A percentile compares a stretch with the other conserved stretches of the same genome.
Conservation (phyloP, 345 rosid genomes). For the Raphanus raphanistrum region DNA sequence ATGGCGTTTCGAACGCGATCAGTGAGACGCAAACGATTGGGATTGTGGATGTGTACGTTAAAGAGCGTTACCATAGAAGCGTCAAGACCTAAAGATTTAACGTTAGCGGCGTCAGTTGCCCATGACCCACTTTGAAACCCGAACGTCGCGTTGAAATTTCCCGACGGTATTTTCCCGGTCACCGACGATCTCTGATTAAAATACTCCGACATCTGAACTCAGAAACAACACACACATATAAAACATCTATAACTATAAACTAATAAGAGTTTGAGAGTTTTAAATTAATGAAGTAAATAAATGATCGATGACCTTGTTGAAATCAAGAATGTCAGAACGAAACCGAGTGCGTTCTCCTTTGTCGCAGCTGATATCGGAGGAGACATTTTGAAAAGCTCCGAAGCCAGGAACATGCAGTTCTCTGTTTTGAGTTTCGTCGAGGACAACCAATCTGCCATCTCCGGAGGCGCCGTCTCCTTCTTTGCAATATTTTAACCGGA, state of each 20-base stretch:
- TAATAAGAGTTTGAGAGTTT: neutral
- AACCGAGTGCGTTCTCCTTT: conserved; percentile 84
- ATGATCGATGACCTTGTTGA: conserved; percentile 55
- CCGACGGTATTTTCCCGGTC: conserved; percentile 83
- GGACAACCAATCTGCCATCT: conserved; percentile 54
- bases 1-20: conserved; percentile 65
- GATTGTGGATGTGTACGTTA: conserved; percentile 62
- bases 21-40: conserved; percentile 66
- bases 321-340: conserved; percentile 80
- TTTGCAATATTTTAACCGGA: conserved; percentile 76
- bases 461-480: conserved; percentile 50
- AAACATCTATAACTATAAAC: neutral
- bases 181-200: conserved; percentile 63
- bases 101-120: conserved; percentile 73
- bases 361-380: conserved; percentile 72
- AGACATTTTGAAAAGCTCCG: conserved; percentile 53
- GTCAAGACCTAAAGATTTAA: conserved; percentile 67
- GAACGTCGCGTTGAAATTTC: conserved; percentile 73
- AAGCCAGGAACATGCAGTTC: conserved; percentile 65
- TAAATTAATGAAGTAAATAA: neutral
- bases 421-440: conserved; percentile 52
- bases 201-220: conserved; percentile 76
- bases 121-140: conserved; percentile 68
- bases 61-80: conserved; percentile 62
- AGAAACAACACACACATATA: neutral